A percentile compares a stretch with the other conserved stretches of the same genome.
Conservation (phyloP, 73 alveolate genomes). For the Tetrahymena borealis region DNA sequence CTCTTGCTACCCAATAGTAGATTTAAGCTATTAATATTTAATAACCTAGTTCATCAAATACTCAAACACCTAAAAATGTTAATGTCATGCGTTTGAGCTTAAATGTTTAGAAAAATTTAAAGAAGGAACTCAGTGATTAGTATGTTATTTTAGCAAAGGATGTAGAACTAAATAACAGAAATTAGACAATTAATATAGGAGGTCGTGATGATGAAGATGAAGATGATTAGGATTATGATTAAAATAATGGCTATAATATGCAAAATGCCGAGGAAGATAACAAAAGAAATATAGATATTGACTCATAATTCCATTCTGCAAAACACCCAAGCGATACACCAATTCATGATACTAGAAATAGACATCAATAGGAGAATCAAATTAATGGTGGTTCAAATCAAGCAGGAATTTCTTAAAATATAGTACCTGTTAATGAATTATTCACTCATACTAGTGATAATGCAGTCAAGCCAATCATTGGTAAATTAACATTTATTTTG, state of each 20-base stretch:
- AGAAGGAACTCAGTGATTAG: constrained; percentile 47
- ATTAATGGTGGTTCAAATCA: background rate
- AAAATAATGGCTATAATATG: constrained; percentile 13
- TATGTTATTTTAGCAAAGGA: constrained; percentile 45
- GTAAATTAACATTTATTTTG: background rate
- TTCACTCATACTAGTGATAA: constrained; percentile 87
- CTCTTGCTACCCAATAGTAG: constrained; percentile 38
- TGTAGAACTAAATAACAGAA: constrained; percentile 44
- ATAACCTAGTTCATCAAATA: constrained; percentile 4
- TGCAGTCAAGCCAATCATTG: constrained; percentile 94
- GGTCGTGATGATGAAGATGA: constrained; percentile 54
- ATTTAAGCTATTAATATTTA: constrained; percentile 17
- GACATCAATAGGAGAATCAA: background rate
- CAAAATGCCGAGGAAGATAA: constrained; percentile 2
- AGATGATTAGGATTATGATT: constrained; percentile 39
- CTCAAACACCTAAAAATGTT: constrained; percentile 37
- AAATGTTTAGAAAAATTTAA: constrained; percentile 64
- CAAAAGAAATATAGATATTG: constrained; percentile 8
- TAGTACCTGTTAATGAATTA: constrained; percentile 69
- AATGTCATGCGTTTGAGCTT: constrained; percentile 64
- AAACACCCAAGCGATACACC: background rate
- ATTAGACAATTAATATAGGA: constrained; percentile 58
- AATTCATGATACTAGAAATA: background rate
- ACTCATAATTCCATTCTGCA: constrained; percentile 6
- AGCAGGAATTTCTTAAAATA: background rate